Evolutionary conservation across 148 eudicot species (phyloP).

Genomic region (Mesembryanthemum crystallinum): DNA sequence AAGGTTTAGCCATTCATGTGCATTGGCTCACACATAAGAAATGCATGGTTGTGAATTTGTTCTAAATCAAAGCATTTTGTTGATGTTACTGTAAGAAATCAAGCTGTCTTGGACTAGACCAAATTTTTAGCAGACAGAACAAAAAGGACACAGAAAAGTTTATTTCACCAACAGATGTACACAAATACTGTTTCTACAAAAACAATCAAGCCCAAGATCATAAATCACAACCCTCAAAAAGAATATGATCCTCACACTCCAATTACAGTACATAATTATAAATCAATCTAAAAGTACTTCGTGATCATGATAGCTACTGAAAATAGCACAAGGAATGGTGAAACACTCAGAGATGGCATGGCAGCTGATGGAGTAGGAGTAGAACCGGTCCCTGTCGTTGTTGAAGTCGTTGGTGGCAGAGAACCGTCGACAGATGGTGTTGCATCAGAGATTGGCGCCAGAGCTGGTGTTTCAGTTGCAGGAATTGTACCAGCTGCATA

Average conservation of each 20-base stretch:
- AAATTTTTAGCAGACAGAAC: not conserved
- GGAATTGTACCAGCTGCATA: constrained; percentile 35
- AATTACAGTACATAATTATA: constrained; percentile 12
- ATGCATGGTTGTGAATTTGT: not conserved
- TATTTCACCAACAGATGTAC: constrained; percentile 20
- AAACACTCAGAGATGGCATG: constrained; percentile 27
- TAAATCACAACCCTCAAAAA: constrained; percentile 17
- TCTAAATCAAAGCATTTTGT: not conserved
- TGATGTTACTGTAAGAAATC: not conserved
- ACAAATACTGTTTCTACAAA: constrained; percentile 3
- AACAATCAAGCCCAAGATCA: not conserved
- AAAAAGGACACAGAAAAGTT: not conserved
- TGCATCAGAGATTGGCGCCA: constrained; percentile 43
- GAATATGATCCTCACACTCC: constrained; percentile 26
- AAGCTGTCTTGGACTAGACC: not conserved
- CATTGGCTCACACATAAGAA: not conserved
- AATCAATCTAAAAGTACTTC: constrained; percentile 28
- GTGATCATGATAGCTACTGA: constrained; percentile 31
- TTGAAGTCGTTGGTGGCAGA: constrained; percentile 40
- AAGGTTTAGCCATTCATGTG: constrained; percentile 1
- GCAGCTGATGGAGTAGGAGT: constrained; percentile 48
- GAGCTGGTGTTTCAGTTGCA: constrained; percentile 36
- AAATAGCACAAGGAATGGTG: constrained; percentile 34
- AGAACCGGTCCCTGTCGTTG: constrained; percentile 39
- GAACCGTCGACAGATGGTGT: constrained; percentile 37